Conservation (phyloP, 1,284 basidiomycete genomes). For the Rugosomyces carneus region DNA sequence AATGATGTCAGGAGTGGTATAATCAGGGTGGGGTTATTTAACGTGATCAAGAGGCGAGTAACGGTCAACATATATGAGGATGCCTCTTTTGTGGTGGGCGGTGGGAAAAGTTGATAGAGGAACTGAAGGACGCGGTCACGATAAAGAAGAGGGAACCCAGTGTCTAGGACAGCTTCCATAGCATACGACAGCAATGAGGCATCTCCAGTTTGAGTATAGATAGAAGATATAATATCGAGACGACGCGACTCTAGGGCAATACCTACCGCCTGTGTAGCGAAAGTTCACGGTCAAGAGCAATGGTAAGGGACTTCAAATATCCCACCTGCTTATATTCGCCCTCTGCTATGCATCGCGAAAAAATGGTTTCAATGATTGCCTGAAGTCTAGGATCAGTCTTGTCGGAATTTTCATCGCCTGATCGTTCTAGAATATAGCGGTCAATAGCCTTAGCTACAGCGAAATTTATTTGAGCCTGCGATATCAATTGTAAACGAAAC, state of each 20-base stretch:
- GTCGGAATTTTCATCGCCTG: conserved; percentile 40
- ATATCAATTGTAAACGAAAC: not conserved
- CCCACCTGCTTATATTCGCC: conserved; percentile 84
- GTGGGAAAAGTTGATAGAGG: conserved; percentile 77
- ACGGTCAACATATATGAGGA: conserved; percentile 71
- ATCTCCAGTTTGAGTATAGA: conserved; percentile 71
- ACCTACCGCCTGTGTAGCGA: conserved; percentile 69
- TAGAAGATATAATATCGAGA: conserved; percentile 75
- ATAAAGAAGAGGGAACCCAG: conserved; percentile 75
- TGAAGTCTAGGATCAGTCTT: conserved; percentile 76
- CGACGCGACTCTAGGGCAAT: conserved; percentile 88
- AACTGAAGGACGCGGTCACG: conserved; percentile 82
- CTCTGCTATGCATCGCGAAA: conserved; percentile 76
- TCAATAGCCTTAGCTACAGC: conserved; percentile 86
- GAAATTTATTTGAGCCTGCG: conserved; percentile 10
- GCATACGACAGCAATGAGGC: conserved; percentile 80
- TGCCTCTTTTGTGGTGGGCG: conserved; percentile 59
- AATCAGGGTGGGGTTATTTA: conserved; percentile 73
- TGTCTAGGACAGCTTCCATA: conserved; percentile 84
- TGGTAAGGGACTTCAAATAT: too few species aligned
- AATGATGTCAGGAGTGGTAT: conserved; percentile 67
- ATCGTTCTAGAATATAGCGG: conserved; percentile 69
- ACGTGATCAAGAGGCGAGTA: conserved; percentile 84
- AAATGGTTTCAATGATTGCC: conserved; percentile 83
- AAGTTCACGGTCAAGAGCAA: conserved; percentile 12